Base-by-base conservation (phyloP, 495 filamentous ascomycete species). In the Mycothermus thermophilus region DNA sequence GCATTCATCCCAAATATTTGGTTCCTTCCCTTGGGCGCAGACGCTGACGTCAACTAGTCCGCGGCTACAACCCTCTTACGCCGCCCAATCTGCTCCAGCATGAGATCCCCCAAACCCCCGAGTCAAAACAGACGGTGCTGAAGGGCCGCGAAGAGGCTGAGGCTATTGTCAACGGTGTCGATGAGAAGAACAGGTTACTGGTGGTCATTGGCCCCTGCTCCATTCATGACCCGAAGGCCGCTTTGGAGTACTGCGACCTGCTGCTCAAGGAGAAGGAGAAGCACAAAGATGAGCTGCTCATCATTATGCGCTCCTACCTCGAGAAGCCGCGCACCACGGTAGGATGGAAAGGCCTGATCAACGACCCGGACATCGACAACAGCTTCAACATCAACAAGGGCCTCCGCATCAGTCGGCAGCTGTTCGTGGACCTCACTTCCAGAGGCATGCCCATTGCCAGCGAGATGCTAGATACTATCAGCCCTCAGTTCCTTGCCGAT, bases 331-430 rank as follows among this genome's bases (percentile, higher is more conserved):
- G 92, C 44, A 99, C 92, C 10, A 99, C 92, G 0, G 87, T 99
- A 11, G 92, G 92, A 34, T 99, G 92, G 92, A 99, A 99, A 63
- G 92, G 92, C 10, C 67, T 99, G 42, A 93, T 99, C 65, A 99
- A 99, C 57, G 92, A 99, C 61, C 92, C 92, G 6, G 87, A 96
- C 45, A 93, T 99, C 56, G 88, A 99, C 58, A 85, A 94, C 52
- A 88, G 80, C 59, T 96, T 95, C 74, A 77, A 94, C 59, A 96
- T 99, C 63, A 99, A 96, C 69, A 94, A 95, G 66, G 92, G 92
- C 3, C 57, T 99, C 53, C 75, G 83, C 30, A 64, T 79, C 18
- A 83, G 85, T 21, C 76, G 92, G 38, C 79, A 96, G 57, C 64
- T 99, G 40, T 99, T 94, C 55, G 83, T 94, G 23, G 87, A 96